Conservation (phyloP, 768 basidiomycete species). For the Pleurotus giganteus region DNA sequence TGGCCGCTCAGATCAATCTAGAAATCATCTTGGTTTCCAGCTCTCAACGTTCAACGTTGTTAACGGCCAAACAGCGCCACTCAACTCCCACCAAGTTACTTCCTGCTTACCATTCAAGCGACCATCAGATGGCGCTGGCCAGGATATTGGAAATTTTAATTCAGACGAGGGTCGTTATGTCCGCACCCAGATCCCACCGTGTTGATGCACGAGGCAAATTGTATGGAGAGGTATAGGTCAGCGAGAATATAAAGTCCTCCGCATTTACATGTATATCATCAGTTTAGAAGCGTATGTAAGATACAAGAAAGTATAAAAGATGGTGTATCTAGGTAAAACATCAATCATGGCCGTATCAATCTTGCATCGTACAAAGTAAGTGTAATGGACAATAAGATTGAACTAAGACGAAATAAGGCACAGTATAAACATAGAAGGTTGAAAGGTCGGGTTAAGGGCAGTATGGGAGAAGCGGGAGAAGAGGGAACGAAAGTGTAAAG, state of each 20-base stretch:
- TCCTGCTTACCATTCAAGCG: not conserved
- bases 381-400: not conserved
- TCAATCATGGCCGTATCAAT: constrained; percentile 1
- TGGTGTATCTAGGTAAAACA: constrained; percentile 8
- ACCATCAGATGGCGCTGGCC: not conserved
- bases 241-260: not conserved
- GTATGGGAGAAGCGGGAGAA: not conserved
- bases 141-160: too few species aligned
- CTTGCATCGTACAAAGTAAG: not conserved
- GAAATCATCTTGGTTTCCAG: not conserved
- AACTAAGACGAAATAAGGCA: not conserved
- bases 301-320: constrained; percentile 4
- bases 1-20: too few species aligned
- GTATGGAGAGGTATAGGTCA: too few species aligned
- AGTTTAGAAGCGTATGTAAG: not conserved
- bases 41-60: not conserved
- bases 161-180: not conserved
- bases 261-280: constrained; percentile 3
- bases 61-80: not conserved
- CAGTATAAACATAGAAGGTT: constrained; percentile 3
- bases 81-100: not conserved
- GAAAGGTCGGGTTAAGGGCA: not conserved
- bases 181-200: too few species aligned
- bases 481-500: not conserved
- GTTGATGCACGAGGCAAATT: too few species aligned